Evolutionary conservation across 2,329 filamentous ascomycete genomes (phyloP).

Genomic region (Apiospora saccharicola): DNA sequence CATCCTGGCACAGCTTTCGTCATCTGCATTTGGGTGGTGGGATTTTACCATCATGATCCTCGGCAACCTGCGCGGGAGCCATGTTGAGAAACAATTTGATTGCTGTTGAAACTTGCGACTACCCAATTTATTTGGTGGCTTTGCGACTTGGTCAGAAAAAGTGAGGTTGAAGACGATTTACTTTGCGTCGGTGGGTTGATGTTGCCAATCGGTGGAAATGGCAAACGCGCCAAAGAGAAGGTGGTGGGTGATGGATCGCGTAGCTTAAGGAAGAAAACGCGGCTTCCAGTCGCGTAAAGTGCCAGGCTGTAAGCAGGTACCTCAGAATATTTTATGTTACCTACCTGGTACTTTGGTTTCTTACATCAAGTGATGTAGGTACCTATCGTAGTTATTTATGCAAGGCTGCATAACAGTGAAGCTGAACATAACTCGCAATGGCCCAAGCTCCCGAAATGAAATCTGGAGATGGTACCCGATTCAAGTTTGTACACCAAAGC

Average conservation of each 20-base stretch:
- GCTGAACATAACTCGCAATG: not conserved
- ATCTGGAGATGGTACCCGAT: not conserved
- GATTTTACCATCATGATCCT: constrained; percentile 58
- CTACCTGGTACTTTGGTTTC: not conserved
- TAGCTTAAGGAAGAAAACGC: not conserved
- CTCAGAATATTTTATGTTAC: not conserved
- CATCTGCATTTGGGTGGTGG: not conserved
- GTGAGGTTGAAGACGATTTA: not conserved
- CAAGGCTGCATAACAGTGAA: not conserved
- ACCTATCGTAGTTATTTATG: not conserved
- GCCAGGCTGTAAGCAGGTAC: not conserved
- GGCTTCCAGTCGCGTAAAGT: constrained; percentile 20
- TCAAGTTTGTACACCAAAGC: not conserved
- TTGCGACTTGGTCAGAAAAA: not conserved
- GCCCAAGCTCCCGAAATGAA: constrained; percentile 3
- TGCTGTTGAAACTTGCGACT: not conserved
- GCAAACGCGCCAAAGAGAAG: not conserved
- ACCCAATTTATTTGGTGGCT: not conserved
- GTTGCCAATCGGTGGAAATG: not conserved
- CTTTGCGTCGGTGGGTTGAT: not conserved
- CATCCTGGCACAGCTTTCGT: not conserved
- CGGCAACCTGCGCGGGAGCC: constrained; percentile 56
- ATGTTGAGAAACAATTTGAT: constrained; percentile 40
- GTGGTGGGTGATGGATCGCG: constrained; percentile 17
- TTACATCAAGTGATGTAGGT: no score